Base-by-base conservation (phyloP, 1,284 basidiomycete species). In the Rhodofomes roseus region DNA sequence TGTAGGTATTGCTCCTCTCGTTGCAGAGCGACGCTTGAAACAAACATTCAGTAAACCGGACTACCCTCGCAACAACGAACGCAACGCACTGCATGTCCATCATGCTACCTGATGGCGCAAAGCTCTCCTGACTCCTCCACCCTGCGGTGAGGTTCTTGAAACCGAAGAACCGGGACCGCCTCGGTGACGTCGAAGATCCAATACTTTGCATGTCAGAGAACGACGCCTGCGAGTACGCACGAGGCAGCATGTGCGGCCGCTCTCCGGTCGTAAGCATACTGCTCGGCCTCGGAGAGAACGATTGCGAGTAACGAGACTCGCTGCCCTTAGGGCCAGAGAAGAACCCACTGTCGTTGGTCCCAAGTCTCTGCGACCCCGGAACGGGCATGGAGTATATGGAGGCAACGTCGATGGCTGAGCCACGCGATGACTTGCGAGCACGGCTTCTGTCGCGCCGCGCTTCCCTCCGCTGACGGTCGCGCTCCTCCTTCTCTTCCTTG, bases 1-100 rank as follows among this genome's bases (percentile, higher is more conserved):
- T 81, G 74, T 9, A 68, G 62, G 61, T 69, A 70, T 44, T 67
- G 62, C 40, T 76, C 75, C 73, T 91, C 89, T 34, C 84, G 83
- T 64, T 92, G 87, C 46, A 92, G 78, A 43, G 89, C 90, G 65
- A 92, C 77, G 68, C 91, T 34, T 92, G 63, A 46, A 59, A 48
- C 52, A 59, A 57, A 57, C 27, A 59, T 55, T 48, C 43, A 53
- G 62, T 27, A 20, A 9, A 57, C 46, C 50, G 43, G 36, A 18
- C 44, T 51, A 60, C 18, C 5, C n/a, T 18, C 7, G 11, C 27
- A 1, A 34, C 16, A 62, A 56, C 50, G 41, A 37, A 36, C 54
- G 50, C 56, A 23, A 88, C 92, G 69, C 76, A 95, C 93, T 95
- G 93, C 93, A 95, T 95, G 71, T 95, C 91, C 70, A 95, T 80